A percentile compares a stretch with the other conserved stretches of the same genome.
Conservation (phyloP, 768 basidiomycete species). For the Amanita exitialis region DNA sequence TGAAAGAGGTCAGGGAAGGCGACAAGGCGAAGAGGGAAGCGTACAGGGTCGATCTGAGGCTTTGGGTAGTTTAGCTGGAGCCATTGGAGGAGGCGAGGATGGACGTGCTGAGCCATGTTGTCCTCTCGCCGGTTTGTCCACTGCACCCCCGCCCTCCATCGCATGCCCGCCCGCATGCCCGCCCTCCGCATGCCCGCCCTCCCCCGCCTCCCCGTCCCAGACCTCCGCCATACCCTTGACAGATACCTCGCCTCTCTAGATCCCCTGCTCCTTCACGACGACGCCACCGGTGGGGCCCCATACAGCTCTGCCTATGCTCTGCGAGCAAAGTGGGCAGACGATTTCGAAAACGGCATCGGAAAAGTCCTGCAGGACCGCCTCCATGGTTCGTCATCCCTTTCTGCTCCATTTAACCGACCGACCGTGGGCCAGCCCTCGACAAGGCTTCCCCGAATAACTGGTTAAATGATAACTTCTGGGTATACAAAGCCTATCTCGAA, state of each 20-base stretch:
- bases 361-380: conserved; percentile 61
- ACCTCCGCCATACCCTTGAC: conserved; percentile 63
- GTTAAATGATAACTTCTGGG: conserved; percentile 93
- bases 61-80: conserved; percentile 44
- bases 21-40: conserved; percentile 8
- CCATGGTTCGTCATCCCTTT: conserved; percentile 36
- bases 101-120: conserved; percentile 17
- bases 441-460: conserved; percentile 80
- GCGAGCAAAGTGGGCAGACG: conserved; percentile 49
- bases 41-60: conserved; percentile 55
- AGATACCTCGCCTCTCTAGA: conserved; percentile 70
- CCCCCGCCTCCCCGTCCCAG: conserved; percentile 77
- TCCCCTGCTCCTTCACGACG: conserved; percentile 74
- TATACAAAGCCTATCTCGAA: conserved; percentile 78
- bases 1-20: conserved; percentile 1
- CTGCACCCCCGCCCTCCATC: conserved; percentile 6
- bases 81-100: conserved; percentile 38
- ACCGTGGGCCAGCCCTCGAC: conserved; percentile 54
- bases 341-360: conserved; percentile 68
- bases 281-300: conserved; percentile 40
- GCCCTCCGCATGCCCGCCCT: too few relatives aligned
- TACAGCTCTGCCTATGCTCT: conserved; percentile 42
- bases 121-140: conserved; percentile 6
- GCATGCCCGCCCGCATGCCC: too few relatives aligned
- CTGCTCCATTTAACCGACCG: conserved; percentile 9